Evolutionary conservation across 305 asterid species (phyloP).

Genomic region (Lippia alba): DNA sequence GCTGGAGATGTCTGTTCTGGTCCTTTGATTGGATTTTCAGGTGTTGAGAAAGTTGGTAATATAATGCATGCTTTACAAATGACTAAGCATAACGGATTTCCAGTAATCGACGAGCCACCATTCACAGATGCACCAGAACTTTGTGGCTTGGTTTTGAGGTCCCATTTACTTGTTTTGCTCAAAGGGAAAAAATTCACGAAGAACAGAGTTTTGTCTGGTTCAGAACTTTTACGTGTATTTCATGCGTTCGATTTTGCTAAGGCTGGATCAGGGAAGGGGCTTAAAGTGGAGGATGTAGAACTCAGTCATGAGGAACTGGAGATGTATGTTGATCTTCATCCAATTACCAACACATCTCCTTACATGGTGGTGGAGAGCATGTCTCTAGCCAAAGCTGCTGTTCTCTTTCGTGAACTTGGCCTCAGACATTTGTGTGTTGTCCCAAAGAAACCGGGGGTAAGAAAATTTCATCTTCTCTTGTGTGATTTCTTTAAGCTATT

Average conservation of each 20-base stretch:
- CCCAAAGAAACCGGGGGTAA: constrained; percentile 85
- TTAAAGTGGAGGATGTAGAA: constrained; percentile 73
- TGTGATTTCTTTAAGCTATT: neutral
- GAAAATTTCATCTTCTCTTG: constrained; percentile 5
- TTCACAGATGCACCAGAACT: constrained; percentile 74
- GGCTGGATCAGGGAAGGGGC: constrained; percentile 92
- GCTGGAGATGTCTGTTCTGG: constrained; percentile 96
- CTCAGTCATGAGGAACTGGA: constrained; percentile 79
- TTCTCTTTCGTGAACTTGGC: constrained; percentile 86
- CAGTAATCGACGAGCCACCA: constrained; percentile 93
- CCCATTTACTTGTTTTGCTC: constrained; percentile 87
- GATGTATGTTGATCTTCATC: constrained; percentile 90
- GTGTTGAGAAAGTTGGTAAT: constrained; percentile 85
- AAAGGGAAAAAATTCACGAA: constrained; percentile 65
- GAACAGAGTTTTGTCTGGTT: constrained; percentile 54
- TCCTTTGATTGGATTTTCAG: constrained; percentile 72
- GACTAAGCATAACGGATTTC: constrained; percentile 86
- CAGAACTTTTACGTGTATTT: constrained; percentile 51
- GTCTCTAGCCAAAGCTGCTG: constrained; percentile 97
- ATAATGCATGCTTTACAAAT: constrained; percentile 64
- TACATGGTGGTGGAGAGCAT: constrained; percentile 90
- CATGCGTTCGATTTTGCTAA: constrained; percentile 85
- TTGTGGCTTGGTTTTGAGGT: constrained; percentile 81
- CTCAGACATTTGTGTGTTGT: constrained; percentile 90
- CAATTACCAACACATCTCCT: constrained; percentile 86